Percentiles rank a stretch among this genome's conserved stretches.
phyloP scores from a whole-genome alignment of 129 eudicot species.

The Ambrosia trifida region DNA sequence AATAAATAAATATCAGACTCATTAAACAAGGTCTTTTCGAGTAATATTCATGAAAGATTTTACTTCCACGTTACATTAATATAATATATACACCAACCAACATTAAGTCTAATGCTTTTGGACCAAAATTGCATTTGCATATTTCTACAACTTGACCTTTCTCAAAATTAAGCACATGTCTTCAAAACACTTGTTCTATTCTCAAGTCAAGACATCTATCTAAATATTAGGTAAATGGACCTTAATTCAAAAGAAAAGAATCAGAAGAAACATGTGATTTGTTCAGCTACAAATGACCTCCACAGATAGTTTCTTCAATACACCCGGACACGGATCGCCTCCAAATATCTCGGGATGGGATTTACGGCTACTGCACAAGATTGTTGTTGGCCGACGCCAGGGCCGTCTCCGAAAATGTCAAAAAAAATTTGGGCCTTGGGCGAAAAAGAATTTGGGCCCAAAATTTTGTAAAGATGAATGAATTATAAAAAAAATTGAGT shows the following conservation, averaged over 20 bases:
- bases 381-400: too few species aligned
- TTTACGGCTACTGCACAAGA: slow-evolving; percentile 74
- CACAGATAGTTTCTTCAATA: slow-evolving; percentile 88
- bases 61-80: slow-evolving; percentile 2
- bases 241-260: too few species aligned
- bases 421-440: too few species aligned
- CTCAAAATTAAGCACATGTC: slow-evolving; percentile 41
- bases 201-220: background rate
- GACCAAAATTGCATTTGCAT: slow-evolving; percentile 46
- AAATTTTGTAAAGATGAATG: too few species aligned
- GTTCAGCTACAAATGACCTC: slow-evolving; percentile 85
- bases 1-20: slow-evolving; percentile 17
- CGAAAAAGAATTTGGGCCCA: too few species aligned
- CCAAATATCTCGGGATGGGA: slow-evolving; percentile 75
- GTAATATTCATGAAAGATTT: slow-evolving; percentile 8
- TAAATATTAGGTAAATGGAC: slow-evolving; percentile 17
- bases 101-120: slow-evolving; percentile 46
- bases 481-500: too few species aligned
- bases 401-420: too few species aligned
- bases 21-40: background rate
- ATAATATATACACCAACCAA: slow-evolving; percentile 41
- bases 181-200: slow-evolving; percentile 17
- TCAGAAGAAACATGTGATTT: background rate
- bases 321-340: slow-evolving; percentile 91
- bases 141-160: slow-evolving; percentile 71